Evolutionary conservation across 1,284 basidiomycete genomes (phyloP), one percentile per base, ranked within the genome.

Genomic region (Heterobasidion annosum): DNA sequence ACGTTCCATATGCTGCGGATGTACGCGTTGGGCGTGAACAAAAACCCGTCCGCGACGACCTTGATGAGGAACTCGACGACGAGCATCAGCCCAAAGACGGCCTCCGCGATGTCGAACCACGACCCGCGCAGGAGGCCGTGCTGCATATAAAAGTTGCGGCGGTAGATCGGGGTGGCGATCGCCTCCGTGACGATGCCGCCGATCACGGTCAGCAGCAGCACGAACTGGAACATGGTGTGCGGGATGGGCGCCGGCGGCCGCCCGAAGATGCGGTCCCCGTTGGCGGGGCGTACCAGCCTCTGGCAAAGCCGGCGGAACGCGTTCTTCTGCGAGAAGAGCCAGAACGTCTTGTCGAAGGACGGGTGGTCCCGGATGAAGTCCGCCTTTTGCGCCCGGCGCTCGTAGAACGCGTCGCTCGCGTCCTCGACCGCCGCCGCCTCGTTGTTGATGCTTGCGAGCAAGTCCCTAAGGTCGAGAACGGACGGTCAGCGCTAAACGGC

Each of bases 21-120:
- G 65, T 98, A 98, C 0, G 94, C 93, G 63, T 98, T 98, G 0
- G 96, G 96, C 0, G 94, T 88, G 70, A 97, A 95, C 15, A 88
- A 63, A 66, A 95, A 88, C 0, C 96, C 96, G 63, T 99, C 96
- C 0, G 96, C 96, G 49, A 94, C 74, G 63, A 97, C 74, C 71
- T 98, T 95, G 81, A 98, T 84, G 58, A 89, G 57, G 60, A 96
- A 94, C 67, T 99, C 96, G 53, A 88, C 59, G 51, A 97, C 69
- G 43, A 98, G 87, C 7, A 86, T 73, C 51, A 87, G 71, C 1
- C 88, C 88, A 51, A 98, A 88, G 0, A 80, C 74, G 0, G 81
- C 74, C 67, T 98, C 95, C 1, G 86, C 80, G 48, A 95, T 73
- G 61, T 92, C 88, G 68, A 94, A 98, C 96, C 96, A 99, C 0